These are phyloP conservation scores for Didymellaceae sp. DNA, from an alignment of 2,329 filamentous ascomycete genomes.

Conservation along the genomic window DNA sequence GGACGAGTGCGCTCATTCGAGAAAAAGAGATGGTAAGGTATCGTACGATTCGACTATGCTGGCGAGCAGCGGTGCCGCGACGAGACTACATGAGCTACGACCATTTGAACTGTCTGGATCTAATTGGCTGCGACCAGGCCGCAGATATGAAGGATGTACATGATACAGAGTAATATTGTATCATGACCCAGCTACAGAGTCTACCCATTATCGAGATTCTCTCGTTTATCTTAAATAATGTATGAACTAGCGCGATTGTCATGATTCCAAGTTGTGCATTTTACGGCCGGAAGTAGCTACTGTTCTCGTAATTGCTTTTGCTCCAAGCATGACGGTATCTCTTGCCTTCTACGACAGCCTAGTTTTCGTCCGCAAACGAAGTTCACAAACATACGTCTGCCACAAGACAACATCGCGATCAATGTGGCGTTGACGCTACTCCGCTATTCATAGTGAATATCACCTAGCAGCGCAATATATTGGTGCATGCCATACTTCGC, in stretches of 20 bases:
- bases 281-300: too few species aligned
- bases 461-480: not conserved
- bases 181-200: too few species aligned
- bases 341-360: too few species aligned
- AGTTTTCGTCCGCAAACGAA: not conserved
- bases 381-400: not conserved
- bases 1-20: constrained; percentile 10
- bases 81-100: constrained; percentile 36
- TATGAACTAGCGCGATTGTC: too few species aligned
- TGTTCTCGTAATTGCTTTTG: too few species aligned
- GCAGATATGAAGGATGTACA: not conserved
- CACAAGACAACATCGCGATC: too few species aligned
- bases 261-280: too few species aligned
- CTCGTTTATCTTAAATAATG: too few species aligned
- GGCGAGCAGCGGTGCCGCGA: constrained; percentile 26
- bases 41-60: constrained; percentile 27
- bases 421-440: too few species aligned
- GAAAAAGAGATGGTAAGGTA: constrained; percentile 17
- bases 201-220: too few species aligned
- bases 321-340: too few species aligned
- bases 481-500: constrained; percentile 10
- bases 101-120: constrained; percentile 27
- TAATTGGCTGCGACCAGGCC: constrained; percentile 5
- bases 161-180: too few species aligned
- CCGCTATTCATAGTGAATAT: not conserved